phyloP scores from a whole-genome alignment of 805 yeast species.

The Saitoella complicata region DNA sequence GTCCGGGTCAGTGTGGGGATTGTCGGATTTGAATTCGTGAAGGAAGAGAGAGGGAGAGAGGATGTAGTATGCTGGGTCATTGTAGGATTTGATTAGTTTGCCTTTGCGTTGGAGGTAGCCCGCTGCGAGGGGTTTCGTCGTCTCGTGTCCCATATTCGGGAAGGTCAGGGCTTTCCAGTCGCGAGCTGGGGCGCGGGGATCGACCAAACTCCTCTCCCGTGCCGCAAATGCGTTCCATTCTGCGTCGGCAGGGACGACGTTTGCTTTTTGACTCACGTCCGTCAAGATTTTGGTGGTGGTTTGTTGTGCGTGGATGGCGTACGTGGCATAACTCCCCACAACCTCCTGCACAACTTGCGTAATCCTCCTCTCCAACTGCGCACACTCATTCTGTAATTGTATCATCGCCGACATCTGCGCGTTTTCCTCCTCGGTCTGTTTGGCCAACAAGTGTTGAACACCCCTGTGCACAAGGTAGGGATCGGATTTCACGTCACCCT shows the following conservation, averaged over 20 bases:
- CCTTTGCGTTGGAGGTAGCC: slow-evolving; percentile 32
- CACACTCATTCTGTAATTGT: slow-evolving; percentile 26
- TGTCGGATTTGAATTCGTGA: slow-evolving; percentile 31
- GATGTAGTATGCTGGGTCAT: slow-evolving; percentile 29
- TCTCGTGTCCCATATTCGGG: slow-evolving; percentile 25
- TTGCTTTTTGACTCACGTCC: slow-evolving; percentile 18
- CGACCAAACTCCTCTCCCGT: slow-evolving; percentile 22
- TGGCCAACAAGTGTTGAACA: slow-evolving; percentile 23
- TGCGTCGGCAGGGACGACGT: slow-evolving; percentile 22
- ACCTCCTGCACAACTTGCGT: slow-evolving; percentile 27
- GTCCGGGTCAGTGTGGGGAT: slow-evolving; percentile 26
- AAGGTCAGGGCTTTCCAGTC: slow-evolving; percentile 23
- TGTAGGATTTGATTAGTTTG: slow-evolving; percentile 25
- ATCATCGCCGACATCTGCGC: slow-evolving; percentile 29
- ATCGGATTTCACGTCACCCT: slow-evolving; percentile 17
- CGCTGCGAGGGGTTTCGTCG: slow-evolving; percentile 31
- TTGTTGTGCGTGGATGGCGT: slow-evolving; percentile 18
- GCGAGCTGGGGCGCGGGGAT: slow-evolving; percentile 24
- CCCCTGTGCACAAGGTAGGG: slow-evolving; percentile 31
- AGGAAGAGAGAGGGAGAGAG: slow-evolving; percentile 31
- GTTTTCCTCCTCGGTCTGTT: slow-evolving; percentile 32
- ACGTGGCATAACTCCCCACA: slow-evolving; percentile 13
- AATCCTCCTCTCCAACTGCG: slow-evolving; percentile 29
- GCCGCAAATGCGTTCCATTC: slow-evolving; percentile 32
- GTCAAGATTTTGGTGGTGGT: slow-evolving; percentile 20